These are phyloP conservation scores for Byssochlamys sp. DNA, from an alignment of 2,329 filamentous ascomycete species.

Conservation along the genomic window DNA sequence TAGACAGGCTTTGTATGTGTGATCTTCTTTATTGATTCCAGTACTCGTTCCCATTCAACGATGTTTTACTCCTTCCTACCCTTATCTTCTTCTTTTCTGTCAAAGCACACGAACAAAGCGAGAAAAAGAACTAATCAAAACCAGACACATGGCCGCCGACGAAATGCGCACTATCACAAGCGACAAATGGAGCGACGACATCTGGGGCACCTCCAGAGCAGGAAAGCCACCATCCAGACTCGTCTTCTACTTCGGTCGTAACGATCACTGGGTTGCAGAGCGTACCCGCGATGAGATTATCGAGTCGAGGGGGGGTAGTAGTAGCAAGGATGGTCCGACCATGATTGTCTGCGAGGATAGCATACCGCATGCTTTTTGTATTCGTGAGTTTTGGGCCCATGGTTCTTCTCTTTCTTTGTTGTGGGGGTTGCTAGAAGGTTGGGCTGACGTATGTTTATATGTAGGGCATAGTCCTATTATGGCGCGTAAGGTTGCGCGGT, in stretches of 20 bases:
- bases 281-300: conserved; percentile 49
- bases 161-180: conserved; percentile 49
- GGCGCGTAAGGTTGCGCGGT: conserved; percentile 1
- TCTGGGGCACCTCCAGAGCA: conserved; percentile 44
- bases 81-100: neutral
- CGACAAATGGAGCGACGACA: conserved; percentile 49
- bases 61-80: neutral
- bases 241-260: conserved; percentile 50
- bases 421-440: neutral
- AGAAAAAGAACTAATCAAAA: neutral
- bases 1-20: conserved; percentile 43
- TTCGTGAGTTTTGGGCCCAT: conserved; percentile 31
- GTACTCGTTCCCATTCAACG: neutral
- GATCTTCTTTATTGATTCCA: neutral
- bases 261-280: conserved; percentile 55
- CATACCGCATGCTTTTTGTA: conserved; percentile 52
- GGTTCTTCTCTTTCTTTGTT: neutral
- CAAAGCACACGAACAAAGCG: too few relatives aligned
- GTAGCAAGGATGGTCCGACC: conserved; percentile 31
- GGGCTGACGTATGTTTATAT: neutral
- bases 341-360: conserved; percentile 49
- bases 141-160: conserved; percentile 46
- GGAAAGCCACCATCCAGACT: conserved; percentile 35
- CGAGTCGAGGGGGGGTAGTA: conserved; percentile 13
- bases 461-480: conserved; percentile 1